phyloP scores from a whole-genome alignment of 352 stramenopile species.

The Globisporangium paroecandrum region DNA sequence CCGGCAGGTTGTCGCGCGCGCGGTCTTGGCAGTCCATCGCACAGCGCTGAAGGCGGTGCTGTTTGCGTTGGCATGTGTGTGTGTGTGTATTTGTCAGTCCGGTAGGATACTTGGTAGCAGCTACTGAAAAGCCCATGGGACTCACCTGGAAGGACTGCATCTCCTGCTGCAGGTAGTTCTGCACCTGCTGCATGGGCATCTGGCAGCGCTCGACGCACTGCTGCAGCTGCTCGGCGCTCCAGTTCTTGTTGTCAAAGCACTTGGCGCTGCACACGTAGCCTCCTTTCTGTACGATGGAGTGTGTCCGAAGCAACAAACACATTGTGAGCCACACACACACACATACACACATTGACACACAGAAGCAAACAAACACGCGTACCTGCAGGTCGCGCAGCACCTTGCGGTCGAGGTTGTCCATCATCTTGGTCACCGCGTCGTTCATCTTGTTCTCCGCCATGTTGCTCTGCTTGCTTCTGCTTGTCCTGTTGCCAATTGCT shows the following conservation, averaged over 20 bases:
- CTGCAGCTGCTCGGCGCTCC: conserved; percentile 74
- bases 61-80: background rate
- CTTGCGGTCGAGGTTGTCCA: conserved; percentile 76
- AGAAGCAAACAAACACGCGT: background rate
- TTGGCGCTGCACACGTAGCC: conserved; percentile 85
- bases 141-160: conserved; percentile 75
- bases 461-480: background rate
- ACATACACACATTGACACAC: background rate
- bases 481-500: background rate
- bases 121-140: background rate
- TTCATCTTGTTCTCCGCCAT: conserved; percentile 85
- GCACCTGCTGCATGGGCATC: conserved; percentile 79
- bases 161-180: conserved; percentile 82
- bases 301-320: background rate
- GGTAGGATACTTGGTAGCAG: background rate
- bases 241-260: conserved; percentile 84
- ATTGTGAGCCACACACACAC: background rate
- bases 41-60: conserved; percentile 80
- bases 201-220: conserved; percentile 84
- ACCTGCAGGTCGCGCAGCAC: conserved; percentile 76
- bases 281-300: conserved; percentile 40
- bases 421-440: conserved; percentile 79
- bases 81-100: background rate
- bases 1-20: conserved; percentile 62
- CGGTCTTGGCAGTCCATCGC: conserved; percentile 87